Percentiles rank a stretch among this genome's conserved stretches.
Conservation (phyloP, 1,284 basidiomycete species). For the Athelia sp. region DNA sequence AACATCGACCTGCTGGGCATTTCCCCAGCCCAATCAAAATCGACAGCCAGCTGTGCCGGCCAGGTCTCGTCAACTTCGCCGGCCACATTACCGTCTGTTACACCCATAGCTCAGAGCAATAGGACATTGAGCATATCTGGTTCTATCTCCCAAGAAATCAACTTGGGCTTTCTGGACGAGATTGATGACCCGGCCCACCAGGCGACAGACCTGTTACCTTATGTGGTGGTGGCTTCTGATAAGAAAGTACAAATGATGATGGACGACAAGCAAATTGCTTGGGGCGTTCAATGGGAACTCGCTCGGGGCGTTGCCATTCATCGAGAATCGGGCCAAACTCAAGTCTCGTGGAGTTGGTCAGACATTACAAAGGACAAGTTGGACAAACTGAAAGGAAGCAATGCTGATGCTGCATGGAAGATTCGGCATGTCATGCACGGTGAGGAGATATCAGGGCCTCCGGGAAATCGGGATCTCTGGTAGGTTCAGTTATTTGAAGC, state of each 20-base stretch:
- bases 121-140: too few relatives aligned
- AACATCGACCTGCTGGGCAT: too few relatives aligned
- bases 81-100: too few relatives aligned
- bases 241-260: constrained; percentile 30
- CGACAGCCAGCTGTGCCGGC: too few relatives aligned
- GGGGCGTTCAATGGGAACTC: constrained; percentile 54
- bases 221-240: constrained; percentile 45
- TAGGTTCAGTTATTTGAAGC: not conserved
- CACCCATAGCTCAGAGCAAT: too few relatives aligned
- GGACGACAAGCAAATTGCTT: constrained; percentile 38
- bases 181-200: not conserved
- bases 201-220: too few relatives aligned
- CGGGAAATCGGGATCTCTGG: not conserved
- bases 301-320: constrained; percentile 25
- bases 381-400: constrained; percentile 35
- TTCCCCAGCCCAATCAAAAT: too few relatives aligned
- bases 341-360: constrained; percentile 39
- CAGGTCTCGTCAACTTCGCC: too few relatives aligned
- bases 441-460: not conserved
- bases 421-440: constrained; percentile 30
- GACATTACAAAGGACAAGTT: constrained; percentile 32
- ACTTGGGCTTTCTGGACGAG: not conserved
- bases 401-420: constrained; percentile 32
- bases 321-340: constrained; percentile 30
- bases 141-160: not conserved